Conservation (phyloP, 2,329 filamentous ascomycete genomes). For the Colletotrichum nymphaeae region DNA sequence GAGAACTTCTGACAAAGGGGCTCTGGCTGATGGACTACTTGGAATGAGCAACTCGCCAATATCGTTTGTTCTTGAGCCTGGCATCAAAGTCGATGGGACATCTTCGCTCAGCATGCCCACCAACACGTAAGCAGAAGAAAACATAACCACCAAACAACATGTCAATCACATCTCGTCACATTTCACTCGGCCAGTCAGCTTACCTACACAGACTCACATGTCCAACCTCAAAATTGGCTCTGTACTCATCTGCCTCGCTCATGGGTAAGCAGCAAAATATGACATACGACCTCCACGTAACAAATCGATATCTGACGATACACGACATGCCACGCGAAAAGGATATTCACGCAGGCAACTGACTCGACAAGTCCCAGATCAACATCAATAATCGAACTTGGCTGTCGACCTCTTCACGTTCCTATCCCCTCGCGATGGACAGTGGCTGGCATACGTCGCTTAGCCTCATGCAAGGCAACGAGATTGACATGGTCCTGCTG, state of each 20-base stretch:
- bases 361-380: neutral
- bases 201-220: conserved; percentile 38
- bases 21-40: neutral
- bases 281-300: neutral
- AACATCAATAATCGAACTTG: neutral
- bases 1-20: neutral
- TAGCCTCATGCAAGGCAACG: neutral
- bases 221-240: conserved; percentile 15
- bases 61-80: too few species aligned
- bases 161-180: neutral
- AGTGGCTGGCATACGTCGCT: neutral
- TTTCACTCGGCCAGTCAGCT: neutral
- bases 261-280: neutral
- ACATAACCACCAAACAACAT: neutral
- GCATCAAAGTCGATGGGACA: neutral
- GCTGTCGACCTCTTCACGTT: neutral
- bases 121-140: neutral
- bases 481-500: neutral
- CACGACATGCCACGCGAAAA: neutral
- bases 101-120: too few species aligned
- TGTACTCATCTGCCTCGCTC: neutral
- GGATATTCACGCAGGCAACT: neutral
- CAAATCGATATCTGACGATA: neutral
- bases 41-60: too few species aligned
- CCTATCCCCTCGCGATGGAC: neutral